phyloP scores from a whole-genome alignment of 495 filamentous ascomycete genomes.

The Evansstolkia leycettana region DNA sequence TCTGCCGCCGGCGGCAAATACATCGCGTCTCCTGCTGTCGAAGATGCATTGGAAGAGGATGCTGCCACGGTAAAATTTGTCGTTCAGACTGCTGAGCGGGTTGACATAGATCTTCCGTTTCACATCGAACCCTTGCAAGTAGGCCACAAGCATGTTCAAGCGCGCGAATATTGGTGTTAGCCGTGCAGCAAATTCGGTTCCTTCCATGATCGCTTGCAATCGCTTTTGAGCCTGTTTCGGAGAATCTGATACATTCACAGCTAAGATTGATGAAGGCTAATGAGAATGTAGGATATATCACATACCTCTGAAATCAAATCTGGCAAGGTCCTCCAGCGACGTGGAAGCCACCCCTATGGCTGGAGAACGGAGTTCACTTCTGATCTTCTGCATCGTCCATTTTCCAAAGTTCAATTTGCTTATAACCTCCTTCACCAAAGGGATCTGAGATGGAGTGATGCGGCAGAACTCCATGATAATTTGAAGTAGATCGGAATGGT shows the following conservation, averaged over 20 bases:
- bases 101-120: slow-evolving; percentile 71
- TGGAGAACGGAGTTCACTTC: slow-evolving; percentile 69
- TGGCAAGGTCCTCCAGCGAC: slow-evolving; percentile 76
- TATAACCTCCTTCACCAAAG: slow-evolving; percentile 66
- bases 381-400: slow-evolving; percentile 74
- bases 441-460: slow-evolving; percentile 54
- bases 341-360: slow-evolving; percentile 75
- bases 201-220: slow-evolving; percentile 62
- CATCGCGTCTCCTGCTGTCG: slow-evolving; percentile 70
- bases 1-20: slow-evolving; percentile 87
- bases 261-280: slow-evolving; percentile 1
- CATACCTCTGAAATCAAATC: slow-evolving; percentile 80
- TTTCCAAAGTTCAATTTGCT: slow-evolving; percentile 80
- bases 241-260: slow-evolving; percentile 32
- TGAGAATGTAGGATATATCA: slow-evolving; percentile 4
- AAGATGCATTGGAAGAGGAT: slow-evolving; percentile 86
- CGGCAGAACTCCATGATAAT: slow-evolving; percentile 80
- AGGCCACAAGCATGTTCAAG: slow-evolving; percentile 60
- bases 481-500: slow-evolving; percentile 75
- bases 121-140: slow-evolving; percentile 62
- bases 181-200: slow-evolving; percentile 51
- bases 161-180: slow-evolving; percentile 66
- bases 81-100: slow-evolving; percentile 80
- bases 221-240: slow-evolving; percentile 61
- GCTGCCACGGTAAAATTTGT: slow-evolving; percentile 81